Percentiles rank a stretch among this genome's conserved stretches.
phyloP scores from a whole-genome alignment of 495 filamentous ascomycete genomes.

The Chaetomium fimeti region DNA sequence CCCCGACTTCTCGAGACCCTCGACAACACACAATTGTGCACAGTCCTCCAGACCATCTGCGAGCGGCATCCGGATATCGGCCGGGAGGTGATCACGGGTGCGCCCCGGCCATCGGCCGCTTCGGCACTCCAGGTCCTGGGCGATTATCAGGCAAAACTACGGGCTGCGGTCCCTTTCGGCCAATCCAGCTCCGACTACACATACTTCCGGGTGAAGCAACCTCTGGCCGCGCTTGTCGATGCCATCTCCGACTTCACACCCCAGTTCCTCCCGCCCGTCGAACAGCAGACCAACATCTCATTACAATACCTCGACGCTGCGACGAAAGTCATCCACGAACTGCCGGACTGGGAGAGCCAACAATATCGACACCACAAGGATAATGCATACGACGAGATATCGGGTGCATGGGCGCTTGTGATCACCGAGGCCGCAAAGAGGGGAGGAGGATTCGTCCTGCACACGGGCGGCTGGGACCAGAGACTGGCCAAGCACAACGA shows the following conservation, averaged over 20 bases:
- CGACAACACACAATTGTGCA: slow-evolving; percentile 74
- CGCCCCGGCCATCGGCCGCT: slow-evolving; percentile 78
- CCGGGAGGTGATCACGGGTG: slow-evolving; percentile 77
- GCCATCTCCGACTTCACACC: slow-evolving; percentile 91
- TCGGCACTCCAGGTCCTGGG: slow-evolving; percentile 76
- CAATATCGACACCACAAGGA: slow-evolving; percentile 88
- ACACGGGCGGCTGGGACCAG: slow-evolving; percentile 92
- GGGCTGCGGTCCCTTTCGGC: slow-evolving; percentile 83
- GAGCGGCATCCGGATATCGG: slow-evolving; percentile 80
- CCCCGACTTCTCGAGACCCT: slow-evolving; percentile 88
- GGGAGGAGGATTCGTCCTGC: slow-evolving; percentile 85
- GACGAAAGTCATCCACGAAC: slow-evolving; percentile 81
- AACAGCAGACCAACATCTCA: slow-evolving; percentile 73
- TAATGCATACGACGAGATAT: slow-evolving; percentile 92
- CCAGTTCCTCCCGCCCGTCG: slow-evolving; percentile 89
- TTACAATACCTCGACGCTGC: slow-evolving; percentile 83
- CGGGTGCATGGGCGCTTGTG: slow-evolving; percentile 87
- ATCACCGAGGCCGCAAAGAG: slow-evolving; percentile 88
- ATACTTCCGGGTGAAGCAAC: slow-evolving; percentile 86
- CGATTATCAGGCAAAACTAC: slow-evolving; percentile 75
- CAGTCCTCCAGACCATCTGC: slow-evolving; percentile 81
- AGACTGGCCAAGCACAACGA: slow-evolving; percentile 85
- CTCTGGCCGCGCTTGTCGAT: slow-evolving; percentile 76
- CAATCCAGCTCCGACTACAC: slow-evolving; percentile 85
- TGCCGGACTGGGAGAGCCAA: slow-evolving; percentile 83